These are phyloP conservation scores for Pseudofabraea citricarpa DNA, from an alignment of 2,329 filamentous ascomycete species.

Conservation along the genomic window DNA sequence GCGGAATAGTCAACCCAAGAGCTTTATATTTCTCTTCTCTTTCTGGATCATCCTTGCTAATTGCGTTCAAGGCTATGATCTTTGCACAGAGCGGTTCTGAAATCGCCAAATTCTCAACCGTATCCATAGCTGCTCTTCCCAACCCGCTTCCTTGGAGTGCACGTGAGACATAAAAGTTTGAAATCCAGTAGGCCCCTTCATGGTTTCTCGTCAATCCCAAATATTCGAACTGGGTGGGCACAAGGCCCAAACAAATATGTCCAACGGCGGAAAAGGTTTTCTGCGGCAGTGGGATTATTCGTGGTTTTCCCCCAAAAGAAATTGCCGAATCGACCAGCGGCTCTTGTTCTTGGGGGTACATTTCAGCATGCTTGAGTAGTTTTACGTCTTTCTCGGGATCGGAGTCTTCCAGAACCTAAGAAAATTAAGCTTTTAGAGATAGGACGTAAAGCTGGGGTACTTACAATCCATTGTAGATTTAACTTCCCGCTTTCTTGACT, in stretches of 20 bases:
- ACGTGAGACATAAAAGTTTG: constrained; percentile 18
- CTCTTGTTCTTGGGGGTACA: constrained; percentile 13
- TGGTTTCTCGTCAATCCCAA: constrained; percentile 3
- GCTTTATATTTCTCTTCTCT: constrained; percentile 8
- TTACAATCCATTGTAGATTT: constrained; percentile 19
- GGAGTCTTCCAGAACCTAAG: constrained; percentile 5
- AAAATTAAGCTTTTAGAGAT: neutral
- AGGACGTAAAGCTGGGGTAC: constrained; percentile 3
- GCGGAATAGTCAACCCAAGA: constrained; percentile 6
- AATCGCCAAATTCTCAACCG: constrained; percentile 14
- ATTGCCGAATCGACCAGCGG: constrained; percentile 15
- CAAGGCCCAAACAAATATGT: constrained; percentile 19
- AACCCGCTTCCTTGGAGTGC: constrained; percentile 16
- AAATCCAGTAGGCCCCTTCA: constrained; percentile 13
- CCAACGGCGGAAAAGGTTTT: constrained; percentile 20
- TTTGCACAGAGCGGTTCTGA: constrained; percentile 14
- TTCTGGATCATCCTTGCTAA: constrained; percentile 8
- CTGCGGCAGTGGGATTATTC: constrained; percentile 1
- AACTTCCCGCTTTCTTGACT: constrained; percentile 13
- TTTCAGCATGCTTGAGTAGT: constrained; percentile 8
- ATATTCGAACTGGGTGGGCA: constrained; percentile 3
- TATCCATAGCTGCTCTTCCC: constrained; percentile 21
- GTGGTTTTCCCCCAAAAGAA: constrained; percentile 7
- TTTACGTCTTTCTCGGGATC: constrained; percentile 2
- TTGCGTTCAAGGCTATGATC: constrained; percentile 13